A percentile compares a stretch with the other conserved stretches of the same genome.
These are phyloP conservation scores for Lagerstroemia speciosa DNA, from an alignment of 345 rosid species.

Conservation along the genomic window DNA sequence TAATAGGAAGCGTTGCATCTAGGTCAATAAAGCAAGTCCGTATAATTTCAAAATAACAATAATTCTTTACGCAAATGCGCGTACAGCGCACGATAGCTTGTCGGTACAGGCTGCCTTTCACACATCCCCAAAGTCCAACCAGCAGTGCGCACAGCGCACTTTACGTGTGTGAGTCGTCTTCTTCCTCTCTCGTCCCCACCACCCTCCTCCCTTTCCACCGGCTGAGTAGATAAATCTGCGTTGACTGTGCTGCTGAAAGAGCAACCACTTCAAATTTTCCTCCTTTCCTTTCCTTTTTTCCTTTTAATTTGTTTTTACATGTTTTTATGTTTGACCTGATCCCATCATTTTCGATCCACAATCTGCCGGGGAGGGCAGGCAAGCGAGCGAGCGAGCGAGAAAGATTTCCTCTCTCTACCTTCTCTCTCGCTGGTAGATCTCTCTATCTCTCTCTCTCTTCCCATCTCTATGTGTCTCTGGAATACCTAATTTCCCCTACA, in stretches of 20 bases:
- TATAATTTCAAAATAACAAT: too few relatives aligned
- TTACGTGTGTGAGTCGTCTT: conserved; percentile 19
- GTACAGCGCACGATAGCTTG: background rate
- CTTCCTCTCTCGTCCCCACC: background rate
- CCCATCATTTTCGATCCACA: background rate
- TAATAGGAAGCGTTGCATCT: too few relatives aligned
- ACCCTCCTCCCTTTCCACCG: background rate
- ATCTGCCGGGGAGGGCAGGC: background rate
- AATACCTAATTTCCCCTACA: background rate
- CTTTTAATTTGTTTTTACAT: too few relatives aligned
- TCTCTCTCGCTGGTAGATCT: background rate
- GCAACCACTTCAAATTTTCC: background rate
- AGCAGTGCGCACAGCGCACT: conserved; percentile 13
- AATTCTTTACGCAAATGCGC: too few relatives aligned
- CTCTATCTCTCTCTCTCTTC: background rate
- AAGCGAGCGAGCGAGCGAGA: too few relatives aligned
- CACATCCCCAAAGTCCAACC: too few relatives aligned
- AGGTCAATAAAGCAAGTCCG: too few relatives aligned
- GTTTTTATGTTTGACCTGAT: background rate
- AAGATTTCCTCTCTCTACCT: background rate
- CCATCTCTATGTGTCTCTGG: too few relatives aligned
- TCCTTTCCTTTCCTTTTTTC: background rate
- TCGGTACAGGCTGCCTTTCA: too few relatives aligned
- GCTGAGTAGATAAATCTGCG: conserved; percentile 16
- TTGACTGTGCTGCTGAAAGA: conserved; percentile 16